Evolutionary conservation across 495 filamentous ascomycete species (phyloP), one percentile per base, ranked within the genome.

Genomic region (Glarea lozoyensis): DNA sequence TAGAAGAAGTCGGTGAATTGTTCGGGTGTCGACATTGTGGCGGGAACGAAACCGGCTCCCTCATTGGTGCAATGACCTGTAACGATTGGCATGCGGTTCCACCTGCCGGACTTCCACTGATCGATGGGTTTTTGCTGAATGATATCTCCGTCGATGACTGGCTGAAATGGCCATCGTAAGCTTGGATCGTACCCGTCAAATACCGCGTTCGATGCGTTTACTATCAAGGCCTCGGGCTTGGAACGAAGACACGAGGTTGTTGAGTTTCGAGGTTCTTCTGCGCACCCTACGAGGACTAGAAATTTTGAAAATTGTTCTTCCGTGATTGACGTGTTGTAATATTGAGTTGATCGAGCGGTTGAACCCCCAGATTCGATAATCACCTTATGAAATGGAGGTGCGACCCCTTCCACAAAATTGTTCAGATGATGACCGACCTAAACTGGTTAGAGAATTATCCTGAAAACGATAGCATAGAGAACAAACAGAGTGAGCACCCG

Each of bases 91-190:
- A 82, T 68, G 46, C 64, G 66, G 22, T 79, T 64, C 56, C 73
- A 72, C 9, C 62, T 48, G 19, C 64, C 58, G 0, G 70, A 59
- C n/a, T 60, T 50, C 77, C 76, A 81, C 6, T 68, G 67, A 23
- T 68, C 67, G 32, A 78, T 60, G 21, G 79, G 77, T 9, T 72
- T 63, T 22, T 72, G 67, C 15, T 67, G 63, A 44, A 83, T 74
- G n/a, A 76, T 49, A 5, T 69, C 65, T 11, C 56, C 52, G 52
- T 83, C 79, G 47, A 82, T 76, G 43, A 78, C 76, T 20, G 79
- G 78, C 45, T 82, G 78, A 54, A 81, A 83, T 7, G 78, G 68
- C 79, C 79, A 82, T 3, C 75, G 73, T 0, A 83, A 63, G 33
- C 62, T 68, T 6, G 59, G 53, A 30, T 68, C 65, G 58, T 75